Evolutionary conservation across 2,329 filamentous ascomycete genomes (phyloP).

Genomic region (Epichloe glyceriae): DNA sequence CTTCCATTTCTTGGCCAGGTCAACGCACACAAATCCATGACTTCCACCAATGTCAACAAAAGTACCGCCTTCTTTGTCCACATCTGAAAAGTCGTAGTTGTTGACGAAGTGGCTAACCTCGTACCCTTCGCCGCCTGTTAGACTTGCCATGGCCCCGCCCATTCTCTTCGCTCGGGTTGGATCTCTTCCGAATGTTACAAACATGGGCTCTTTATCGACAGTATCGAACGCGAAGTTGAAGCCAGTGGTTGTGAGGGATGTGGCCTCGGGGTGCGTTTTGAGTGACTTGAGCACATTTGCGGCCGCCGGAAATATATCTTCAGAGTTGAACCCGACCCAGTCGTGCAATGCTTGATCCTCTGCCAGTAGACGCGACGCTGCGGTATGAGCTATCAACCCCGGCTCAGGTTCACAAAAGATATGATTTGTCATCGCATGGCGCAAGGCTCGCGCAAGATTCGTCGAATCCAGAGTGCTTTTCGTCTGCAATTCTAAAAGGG

Average conservation of each 20-base stretch:
- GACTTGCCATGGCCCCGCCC: slow-evolving; percentile 39
- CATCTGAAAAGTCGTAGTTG: slow-evolving; percentile 37
- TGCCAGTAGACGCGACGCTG: slow-evolving; percentile 37
- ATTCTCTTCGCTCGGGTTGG: slow-evolving; percentile 35
- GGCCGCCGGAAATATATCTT: slow-evolving; percentile 39
- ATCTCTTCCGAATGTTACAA: slow-evolving; percentile 37
- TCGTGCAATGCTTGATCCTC: slow-evolving; percentile 34
- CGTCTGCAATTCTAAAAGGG: slow-evolving; percentile 30
- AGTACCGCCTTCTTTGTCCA: slow-evolving; percentile 31
- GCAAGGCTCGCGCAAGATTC: slow-evolving; percentile 37
- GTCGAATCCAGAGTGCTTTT: slow-evolving; percentile 33
- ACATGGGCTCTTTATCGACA: slow-evolving; percentile 38
- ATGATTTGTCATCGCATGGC: slow-evolving; percentile 44
- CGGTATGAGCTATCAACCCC: slow-evolving; percentile 40
- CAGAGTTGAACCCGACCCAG: slow-evolving; percentile 42
- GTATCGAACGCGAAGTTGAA: slow-evolving; percentile 40
- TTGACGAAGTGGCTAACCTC: slow-evolving; percentile 39
- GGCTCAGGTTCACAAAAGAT: slow-evolving; percentile 41
- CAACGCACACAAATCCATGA: slow-evolving; percentile 43
- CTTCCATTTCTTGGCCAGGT: slow-evolving; percentile 36
- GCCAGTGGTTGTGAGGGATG: slow-evolving; percentile 32
- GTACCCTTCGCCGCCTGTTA: slow-evolving; percentile 43
- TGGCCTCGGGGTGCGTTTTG: slow-evolving; percentile 31
- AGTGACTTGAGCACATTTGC: slow-evolving; percentile 33
- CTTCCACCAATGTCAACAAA: slow-evolving; percentile 48